Conservation (phyloP, 2,329 filamentous ascomycete genomes). For the Calonectria hawksworthii region DNA sequence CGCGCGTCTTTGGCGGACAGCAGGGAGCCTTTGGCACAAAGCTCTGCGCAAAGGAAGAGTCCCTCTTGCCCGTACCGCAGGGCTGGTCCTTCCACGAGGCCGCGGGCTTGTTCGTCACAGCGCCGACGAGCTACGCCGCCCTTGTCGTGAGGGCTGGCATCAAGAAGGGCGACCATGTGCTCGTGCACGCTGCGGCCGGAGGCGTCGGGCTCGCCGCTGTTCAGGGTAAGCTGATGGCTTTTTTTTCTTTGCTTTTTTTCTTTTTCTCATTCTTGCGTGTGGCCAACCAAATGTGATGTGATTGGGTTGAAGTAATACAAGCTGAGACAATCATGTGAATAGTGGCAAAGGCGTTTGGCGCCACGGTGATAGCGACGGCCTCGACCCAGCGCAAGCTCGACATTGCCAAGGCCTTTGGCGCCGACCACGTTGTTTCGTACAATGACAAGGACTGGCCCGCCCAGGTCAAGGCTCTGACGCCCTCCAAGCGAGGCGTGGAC, state of each 20-base stretch:
- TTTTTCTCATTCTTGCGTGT: neutral
- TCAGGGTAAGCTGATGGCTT: conserved; percentile 65
- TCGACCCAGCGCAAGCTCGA: conserved; percentile 84
- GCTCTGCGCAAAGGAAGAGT: conserved; percentile 75
- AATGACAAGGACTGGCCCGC: conserved; percentile 73
- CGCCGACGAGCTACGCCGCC: conserved; percentile 89
- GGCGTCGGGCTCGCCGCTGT: conserved; percentile 93
- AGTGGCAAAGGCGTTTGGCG: conserved; percentile 91
- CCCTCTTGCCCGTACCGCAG: conserved; percentile 79
- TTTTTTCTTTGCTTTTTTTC: neutral
- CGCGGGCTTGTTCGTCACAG: conserved; percentile 91
- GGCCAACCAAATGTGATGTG: no score
- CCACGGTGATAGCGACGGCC: conserved; percentile 93
- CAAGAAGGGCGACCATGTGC: conserved; percentile 85
- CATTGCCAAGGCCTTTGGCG: conserved; percentile 84
- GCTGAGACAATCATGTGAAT: neutral
- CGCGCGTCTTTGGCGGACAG: conserved; percentile 86
- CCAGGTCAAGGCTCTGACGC: conserved; percentile 83
- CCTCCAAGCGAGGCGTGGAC: conserved; percentile 81
- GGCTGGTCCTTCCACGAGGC: conserved; percentile 90
- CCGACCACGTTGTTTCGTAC: conserved; percentile 88
- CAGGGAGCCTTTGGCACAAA: conserved; percentile 91
- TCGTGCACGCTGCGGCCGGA: conserved; percentile 93
- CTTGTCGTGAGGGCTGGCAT: conserved; percentile 84
- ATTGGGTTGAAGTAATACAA: neutral